Evolutionary conservation across 169 alveolate genomes (phyloP).

Genomic region (Cryptosporidium ubiquitum): DNA sequence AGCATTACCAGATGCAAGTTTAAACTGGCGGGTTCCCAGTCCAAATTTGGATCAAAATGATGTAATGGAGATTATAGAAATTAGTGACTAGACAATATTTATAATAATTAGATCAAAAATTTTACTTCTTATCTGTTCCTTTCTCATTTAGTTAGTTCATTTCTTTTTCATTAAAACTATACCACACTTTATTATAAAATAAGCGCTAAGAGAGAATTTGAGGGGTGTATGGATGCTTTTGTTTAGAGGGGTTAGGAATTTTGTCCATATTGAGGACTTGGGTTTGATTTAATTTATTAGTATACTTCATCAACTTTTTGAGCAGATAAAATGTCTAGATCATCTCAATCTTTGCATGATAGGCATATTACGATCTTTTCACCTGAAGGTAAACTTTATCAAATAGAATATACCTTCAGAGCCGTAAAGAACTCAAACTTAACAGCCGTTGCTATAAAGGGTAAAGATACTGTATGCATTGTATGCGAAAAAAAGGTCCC

Average conservation of each 20-base stretch:
- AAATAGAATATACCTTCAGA: conserved; percentile 96
- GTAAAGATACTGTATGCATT: conserved; percentile 93
- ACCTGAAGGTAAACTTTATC: conserved; percentile 98
- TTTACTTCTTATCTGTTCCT: background rate
- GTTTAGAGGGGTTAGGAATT: conserved; percentile 22
- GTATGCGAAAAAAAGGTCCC: conserved; percentile 95
- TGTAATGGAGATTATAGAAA: conserved; percentile 30
- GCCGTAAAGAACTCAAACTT: conserved; percentile 96
- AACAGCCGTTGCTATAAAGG: conserved; percentile 96
- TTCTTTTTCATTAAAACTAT: background rate
- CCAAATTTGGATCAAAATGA: background rate
- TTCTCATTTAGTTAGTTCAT: background rate
- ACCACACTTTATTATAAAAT: background rate
- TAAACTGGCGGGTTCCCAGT: background rate
- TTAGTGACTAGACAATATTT: conserved; percentile 24
- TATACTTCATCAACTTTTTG: background rate
- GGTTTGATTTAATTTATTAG: background rate
- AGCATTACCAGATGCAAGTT: too few species aligned
- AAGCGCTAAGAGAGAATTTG: background rate
- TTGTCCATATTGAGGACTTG: background rate
- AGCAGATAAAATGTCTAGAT: conserved; percentile 84
- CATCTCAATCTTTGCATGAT: conserved; percentile 89
- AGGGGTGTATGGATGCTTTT: conserved; percentile 19
- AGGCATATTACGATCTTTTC: conserved; percentile 96
- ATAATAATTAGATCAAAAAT: background rate